A percentile compares a stretch with the other conserved stretches of the same genome.
Conservation (phyloP, 306 rosid species). For the Acacia crassicarpa region DNA sequence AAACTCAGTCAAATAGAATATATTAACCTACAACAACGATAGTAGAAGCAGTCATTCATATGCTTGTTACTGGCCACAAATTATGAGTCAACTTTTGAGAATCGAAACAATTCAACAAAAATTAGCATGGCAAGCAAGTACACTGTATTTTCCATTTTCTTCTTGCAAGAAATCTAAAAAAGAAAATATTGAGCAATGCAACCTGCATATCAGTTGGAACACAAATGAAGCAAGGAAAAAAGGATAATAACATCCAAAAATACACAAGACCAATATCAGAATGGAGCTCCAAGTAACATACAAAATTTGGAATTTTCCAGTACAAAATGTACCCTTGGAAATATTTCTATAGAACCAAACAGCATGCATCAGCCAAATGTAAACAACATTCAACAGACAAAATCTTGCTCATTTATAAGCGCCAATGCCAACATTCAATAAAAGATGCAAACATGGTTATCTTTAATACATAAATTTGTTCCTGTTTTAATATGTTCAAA, state of each 20-base stretch:
- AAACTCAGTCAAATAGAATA: not conserved
- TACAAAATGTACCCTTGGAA: not conserved
- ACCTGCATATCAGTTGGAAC: not conserved
- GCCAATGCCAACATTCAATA: not conserved
- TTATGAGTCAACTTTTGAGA: not conserved
- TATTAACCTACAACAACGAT: not conserved
- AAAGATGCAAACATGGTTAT: not conserved
- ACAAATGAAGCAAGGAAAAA: not conserved
- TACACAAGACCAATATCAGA: not conserved
- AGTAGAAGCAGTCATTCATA: not conserved
- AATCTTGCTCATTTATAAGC: not conserved
- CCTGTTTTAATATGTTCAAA: not conserved
- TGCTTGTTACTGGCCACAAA: not conserved
- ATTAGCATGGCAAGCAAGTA: not conserved
- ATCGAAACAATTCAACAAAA: not conserved
- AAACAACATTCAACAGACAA: conserved; percentile 15
- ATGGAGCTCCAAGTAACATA: not conserved
- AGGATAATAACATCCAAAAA: not conserved
- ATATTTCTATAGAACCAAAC: not conserved
- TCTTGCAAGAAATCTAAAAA: not conserved
- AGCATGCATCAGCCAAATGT: not conserved
- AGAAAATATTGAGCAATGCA: not conserved
- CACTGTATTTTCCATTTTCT: not conserved
- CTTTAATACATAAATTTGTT: not conserved
- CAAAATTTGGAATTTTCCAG: not conserved